Conservation (phyloP, 768 basidiomycete species). For the Mycena kentingensis region DNA sequence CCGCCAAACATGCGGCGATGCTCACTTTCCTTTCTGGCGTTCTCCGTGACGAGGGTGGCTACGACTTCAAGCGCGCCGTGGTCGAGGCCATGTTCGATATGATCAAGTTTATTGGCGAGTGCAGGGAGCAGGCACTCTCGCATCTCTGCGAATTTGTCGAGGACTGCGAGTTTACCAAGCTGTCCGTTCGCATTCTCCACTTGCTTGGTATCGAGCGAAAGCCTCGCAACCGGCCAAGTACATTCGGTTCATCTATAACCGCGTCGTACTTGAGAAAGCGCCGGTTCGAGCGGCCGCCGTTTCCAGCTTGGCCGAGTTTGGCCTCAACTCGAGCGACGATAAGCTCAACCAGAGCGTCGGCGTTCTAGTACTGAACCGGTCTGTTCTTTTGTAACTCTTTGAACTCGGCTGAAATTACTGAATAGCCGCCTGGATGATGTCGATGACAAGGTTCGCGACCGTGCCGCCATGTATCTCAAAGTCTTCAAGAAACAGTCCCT, state of each 20-base stretch:
- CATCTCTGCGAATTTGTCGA: conserved; percentile 99
- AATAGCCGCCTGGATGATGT: conserved; percentile 93
- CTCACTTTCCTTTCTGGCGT: conserved; percentile 95
- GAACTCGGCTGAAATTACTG: conserved; percentile 6
- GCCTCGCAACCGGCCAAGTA: conserved; percentile 97
- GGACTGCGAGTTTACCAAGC: conserved; percentile 99
- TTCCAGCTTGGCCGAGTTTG: conserved; percentile 93
- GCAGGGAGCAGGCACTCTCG: conserved; percentile 96
- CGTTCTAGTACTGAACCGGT: conserved; percentile 87
- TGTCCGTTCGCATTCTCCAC: conserved; percentile 95
- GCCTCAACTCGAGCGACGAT: conserved; percentile 80
- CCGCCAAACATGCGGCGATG: conserved; percentile 95
- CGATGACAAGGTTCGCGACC: conserved; percentile 97
- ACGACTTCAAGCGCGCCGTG: conserved; percentile 98
- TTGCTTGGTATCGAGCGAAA: conserved; percentile 92
- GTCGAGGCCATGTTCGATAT: conserved; percentile 99
- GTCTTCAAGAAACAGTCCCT: conserved; percentile 77
- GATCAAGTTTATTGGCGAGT: conserved; percentile 96
- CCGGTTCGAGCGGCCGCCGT: conserved; percentile 99
- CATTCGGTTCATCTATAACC: conserved; percentile 99
- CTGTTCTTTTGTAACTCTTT: conserved; percentile 22
- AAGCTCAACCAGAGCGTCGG: conserved; percentile 82
- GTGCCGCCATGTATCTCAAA: conserved; percentile 92
- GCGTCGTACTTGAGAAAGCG: conserved; percentile 96
- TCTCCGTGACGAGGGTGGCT: conserved; percentile 96